phyloP scores from a whole-genome alignment of 75 land plant species.

The Isoetes taiwanensis region DNA sequence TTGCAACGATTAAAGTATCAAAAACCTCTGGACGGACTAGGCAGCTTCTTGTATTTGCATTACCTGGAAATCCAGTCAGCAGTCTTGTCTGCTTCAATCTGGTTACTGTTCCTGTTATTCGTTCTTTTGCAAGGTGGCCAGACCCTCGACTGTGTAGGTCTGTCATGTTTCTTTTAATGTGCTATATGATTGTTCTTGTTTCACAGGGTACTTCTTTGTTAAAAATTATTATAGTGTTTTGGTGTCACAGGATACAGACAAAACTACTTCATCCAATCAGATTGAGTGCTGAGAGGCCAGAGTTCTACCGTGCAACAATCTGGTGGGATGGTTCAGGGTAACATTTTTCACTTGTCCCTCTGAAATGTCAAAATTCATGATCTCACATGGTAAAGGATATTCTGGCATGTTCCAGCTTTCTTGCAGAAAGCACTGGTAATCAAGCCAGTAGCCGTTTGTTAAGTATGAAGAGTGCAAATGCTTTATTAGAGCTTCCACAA shows the following conservation, averaged over 20 bases:
- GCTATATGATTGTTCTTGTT: too few relatives aligned
- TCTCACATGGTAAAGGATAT: too few relatives aligned
- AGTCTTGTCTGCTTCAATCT: conserved; percentile 77
- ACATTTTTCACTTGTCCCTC: too few relatives aligned
- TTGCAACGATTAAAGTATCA: conserved; percentile 47
- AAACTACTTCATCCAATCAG: conserved; percentile 37
- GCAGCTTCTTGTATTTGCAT: conserved; percentile 68
- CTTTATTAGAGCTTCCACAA: conserved; percentile 70
- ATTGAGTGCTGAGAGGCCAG: conserved; percentile 54
- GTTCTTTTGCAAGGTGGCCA: conserved; percentile 58
- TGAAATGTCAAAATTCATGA: too few relatives aligned
- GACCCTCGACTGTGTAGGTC: conserved; percentile 57
- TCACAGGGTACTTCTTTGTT: too few relatives aligned
- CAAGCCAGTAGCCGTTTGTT: conserved; percentile 86
- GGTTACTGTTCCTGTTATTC: conserved; percentile 72
- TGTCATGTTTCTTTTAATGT: too few relatives aligned
- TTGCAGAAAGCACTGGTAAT: conserved; percentile 84
- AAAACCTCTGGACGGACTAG: conserved; percentile 12
- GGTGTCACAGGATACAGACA: conserved; percentile 50
- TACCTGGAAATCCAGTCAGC: conserved; percentile 98
- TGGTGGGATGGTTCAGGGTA: conserved; percentile 25
- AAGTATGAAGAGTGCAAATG: conserved; percentile 92
- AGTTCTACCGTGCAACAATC: conserved; percentile 62
- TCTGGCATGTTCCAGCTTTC: conserved; percentile 37
- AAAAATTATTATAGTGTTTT: too few relatives aligned